Percentiles rank a stretch among this genome's conserved stretches.
These are phyloP conservation scores for Gossypium mustelinum DNA, from an alignment of 345 rosid species.

Conservation along the genomic window DNA sequence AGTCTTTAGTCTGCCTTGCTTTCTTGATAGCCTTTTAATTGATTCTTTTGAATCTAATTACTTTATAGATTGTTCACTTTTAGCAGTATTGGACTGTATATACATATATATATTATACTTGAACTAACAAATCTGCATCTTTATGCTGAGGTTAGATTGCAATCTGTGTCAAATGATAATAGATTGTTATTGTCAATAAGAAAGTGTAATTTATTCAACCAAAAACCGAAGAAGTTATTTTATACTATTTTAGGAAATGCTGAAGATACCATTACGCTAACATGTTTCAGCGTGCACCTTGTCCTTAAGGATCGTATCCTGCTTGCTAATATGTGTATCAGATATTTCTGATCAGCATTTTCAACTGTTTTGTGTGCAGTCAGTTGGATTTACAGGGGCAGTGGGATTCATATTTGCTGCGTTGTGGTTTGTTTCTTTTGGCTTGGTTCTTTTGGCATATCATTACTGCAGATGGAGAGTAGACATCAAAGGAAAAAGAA, in stretches of 20 bases:
- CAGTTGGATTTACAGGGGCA: slow-evolving; percentile 93
- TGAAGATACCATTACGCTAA: background rate
- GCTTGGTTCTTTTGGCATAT: slow-evolving; percentile 60
- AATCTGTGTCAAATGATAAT: background rate
- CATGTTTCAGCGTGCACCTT: background rate
- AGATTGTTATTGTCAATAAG: background rate
- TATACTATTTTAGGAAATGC: background rate
- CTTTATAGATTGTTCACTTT: background rate
- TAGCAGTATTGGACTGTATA: background rate
- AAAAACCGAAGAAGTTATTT: background rate
- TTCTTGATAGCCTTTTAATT: background rate
- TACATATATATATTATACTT: background rate
- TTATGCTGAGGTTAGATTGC: background rate
- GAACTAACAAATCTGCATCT: background rate
- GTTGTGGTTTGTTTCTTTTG: slow-evolving; percentile 82
- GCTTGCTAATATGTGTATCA: background rate
- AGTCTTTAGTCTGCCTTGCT: slow-evolving; percentile 28
- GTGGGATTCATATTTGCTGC: slow-evolving; percentile 65
- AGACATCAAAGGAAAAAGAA: slow-evolving; percentile 44
- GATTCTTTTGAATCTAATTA: slow-evolving; percentile 1
- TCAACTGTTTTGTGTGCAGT: slow-evolving; percentile 42
- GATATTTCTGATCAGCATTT: background rate
- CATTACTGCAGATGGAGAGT: slow-evolving; percentile 69
- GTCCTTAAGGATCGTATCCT: background rate
- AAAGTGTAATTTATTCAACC: background rate